Base-by-base conservation (phyloP, 495 filamentous ascomycete species). In the Umbilicaria muhlenbergii region DNA sequence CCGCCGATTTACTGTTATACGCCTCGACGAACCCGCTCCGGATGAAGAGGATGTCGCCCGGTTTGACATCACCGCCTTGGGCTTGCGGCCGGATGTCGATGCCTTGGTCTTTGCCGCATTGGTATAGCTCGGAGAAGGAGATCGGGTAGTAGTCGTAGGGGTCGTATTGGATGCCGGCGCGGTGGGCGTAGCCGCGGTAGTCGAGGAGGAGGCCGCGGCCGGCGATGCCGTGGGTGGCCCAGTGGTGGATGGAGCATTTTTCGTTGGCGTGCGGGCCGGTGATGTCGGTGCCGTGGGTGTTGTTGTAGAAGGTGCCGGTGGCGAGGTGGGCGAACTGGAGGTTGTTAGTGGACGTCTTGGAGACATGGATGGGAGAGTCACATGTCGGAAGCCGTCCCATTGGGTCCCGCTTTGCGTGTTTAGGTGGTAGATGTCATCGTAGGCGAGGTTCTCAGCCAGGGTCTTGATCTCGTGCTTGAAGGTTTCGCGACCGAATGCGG, bases 401-500 rank as follows among this genome's bases (percentile, higher is more conserved):
- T 89, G 83, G 3, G 77, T 81, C 19, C 74, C 73, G 50, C 74
- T 72, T 53, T 87, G 82, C 0, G 82, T 85, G 57, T 87, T 87
- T 58, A 86, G 69, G 19, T 71, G 68, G 46, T 83, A 78, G 45
- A 80, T 67, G 48, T 85, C 80, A 48, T 83, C 77, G 44, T 77
- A 75, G 2, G 69, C 71, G 11, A 67, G 36, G n/a, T 64, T 65
- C 31, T 64, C 59, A 0, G 51, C 44, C 3, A 76, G 61, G 46
- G 59, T 60, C 57, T 75, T 75, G 54, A 78, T 71, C 41, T 61
- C 52, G 47, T 77, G 74, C 38, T 72, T 63, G 51, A 78, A 78
- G 34, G 58, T 51, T 43, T 72, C 67, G 39, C 74, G 71, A 3
- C 59, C 60, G 54, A 78, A 78, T 12, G 65, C 66, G 1, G 73